Percentiles rank a stretch among this genome's conserved stretches.
phyloP scores from a whole-genome alignment of 2,329 filamentous ascomycete species.

The Diaporthe sp. region DNA sequence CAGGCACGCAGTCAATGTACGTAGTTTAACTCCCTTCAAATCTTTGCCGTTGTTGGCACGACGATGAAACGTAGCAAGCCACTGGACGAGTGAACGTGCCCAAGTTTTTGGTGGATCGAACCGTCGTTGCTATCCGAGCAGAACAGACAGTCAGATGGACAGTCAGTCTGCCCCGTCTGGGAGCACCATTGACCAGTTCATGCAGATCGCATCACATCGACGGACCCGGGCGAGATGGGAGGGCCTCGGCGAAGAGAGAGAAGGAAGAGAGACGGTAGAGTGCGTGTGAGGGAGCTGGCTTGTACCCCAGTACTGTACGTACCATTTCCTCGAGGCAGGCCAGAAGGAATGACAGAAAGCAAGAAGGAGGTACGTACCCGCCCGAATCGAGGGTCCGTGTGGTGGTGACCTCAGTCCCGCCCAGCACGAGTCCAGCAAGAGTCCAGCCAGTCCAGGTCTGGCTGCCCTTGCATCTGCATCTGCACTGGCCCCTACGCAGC shows the following conservation, averaged over 20 bases:
- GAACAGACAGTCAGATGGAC: constrained; percentile 5
- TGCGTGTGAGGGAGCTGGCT: neutral
- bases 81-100: constrained; percentile 26
- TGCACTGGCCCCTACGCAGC: constrained; percentile 24
- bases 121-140: neutral
- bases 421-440: neutral
- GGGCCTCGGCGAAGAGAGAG: neutral
- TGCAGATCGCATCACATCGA: constrained; percentile 29
- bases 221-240: neutral
- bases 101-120: neutral
- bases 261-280: neutral
- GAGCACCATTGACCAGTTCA: neutral
- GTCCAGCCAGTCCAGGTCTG: constrained; percentile 27
- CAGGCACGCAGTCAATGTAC: neutral
- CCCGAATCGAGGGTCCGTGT: constrained; percentile 9
- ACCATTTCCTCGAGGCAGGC: neutral
- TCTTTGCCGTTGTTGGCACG: neutral
- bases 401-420: constrained; percentile 27
- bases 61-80: constrained; percentile 30
- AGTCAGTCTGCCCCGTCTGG: neutral
- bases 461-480: constrained; percentile 27
- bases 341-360: neutral
- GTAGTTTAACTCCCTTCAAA: neutral
- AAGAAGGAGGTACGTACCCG: constrained; percentile 9
- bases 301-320: neutral